Base-by-base conservation (phyloP, 169 alveolate genomes). In the Fabrea salina region DNA sequence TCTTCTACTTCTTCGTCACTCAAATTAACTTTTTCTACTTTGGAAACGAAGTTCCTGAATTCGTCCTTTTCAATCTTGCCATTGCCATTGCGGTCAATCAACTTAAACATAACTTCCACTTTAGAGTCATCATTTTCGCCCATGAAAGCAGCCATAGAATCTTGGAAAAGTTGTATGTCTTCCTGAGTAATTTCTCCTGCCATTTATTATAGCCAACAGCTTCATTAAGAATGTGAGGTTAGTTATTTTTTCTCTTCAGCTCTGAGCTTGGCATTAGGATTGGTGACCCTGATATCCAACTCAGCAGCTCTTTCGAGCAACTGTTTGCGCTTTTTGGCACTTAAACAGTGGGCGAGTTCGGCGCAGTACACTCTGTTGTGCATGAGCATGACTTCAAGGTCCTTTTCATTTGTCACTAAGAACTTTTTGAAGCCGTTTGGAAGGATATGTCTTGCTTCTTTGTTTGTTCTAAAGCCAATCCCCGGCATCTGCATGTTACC, bases 381-480 rank as follows among this genome's bases (percentile, higher is more conserved):
- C 99, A 97, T 97, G 89, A 96, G 79, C 74, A 97, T 91, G 91
- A 96, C 93, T 74, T 97, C 99, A 50, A 97, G 84, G 72, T 96
- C 99, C 75, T 86, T 87, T 51, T 93, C 94, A 84, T 77, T 11
- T 8, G 22, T 8, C 16, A 97, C 98, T 37, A 89, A 88, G 82
- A 96, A 96, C 91, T 95, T 95, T 90, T 95, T 96, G 91, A 91
- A 88, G 74, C 98, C 98, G 85, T 94, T 94, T 79, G 98, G 98
- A 77, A 96, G 93, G 94, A 92, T 89, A 90, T 93, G 85, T 75
- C 96, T 88, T 68, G 99, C 96, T 95, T 87, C 93, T 90, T 96
- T 95, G 93, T 94, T 94, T 61, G 99, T 95, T 54, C 99, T 99
- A 84, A 96, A 97, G 43, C 99, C 99, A 83, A 97, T 95, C 90